Evolutionary conservation across 106 monocot species (phyloP), one percentile per base, ranked within the genome.

Genomic region (Dioscorea alata): DNA sequence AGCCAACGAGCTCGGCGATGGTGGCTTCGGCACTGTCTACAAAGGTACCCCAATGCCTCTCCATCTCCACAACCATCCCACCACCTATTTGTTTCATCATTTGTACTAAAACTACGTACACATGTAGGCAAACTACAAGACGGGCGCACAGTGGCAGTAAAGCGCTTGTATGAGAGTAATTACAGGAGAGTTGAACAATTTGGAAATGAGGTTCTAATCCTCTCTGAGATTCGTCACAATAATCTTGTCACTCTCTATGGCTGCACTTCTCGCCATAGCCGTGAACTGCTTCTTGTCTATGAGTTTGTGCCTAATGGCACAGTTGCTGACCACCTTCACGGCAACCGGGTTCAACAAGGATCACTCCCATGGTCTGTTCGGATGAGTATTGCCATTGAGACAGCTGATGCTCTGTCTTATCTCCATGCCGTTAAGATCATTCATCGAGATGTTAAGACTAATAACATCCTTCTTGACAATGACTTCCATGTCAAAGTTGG

Each of bases 401-500:
- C 77, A 2, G 82, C 83, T 8, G 82, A 77, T 1, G 82, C 86
- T 18, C 69, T 86, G 5, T 25, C 71, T 21, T 82, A 82, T 51
- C 76, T 86, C 14, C 86, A 86, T 48, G 53, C 79, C 14, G 54
- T 67, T 17, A 73, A 79, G 21, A 82, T 92, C 73, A 88, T 92
- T 35, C 91, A 92, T 61, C 84, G 91, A 10, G 91, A 92, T 33
- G 74, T 92, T 33, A 92, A 92, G 69, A 87, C 85, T 32, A 82
- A 71, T 58, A 92, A 92, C 79, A 92, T 92, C 50, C 65, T 92
- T 20, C 77, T 87, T 23, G 87, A 86, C 69, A 42, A 54, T 6
- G 33, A 33, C 52, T 80, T 83, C 70, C 87, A 74, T 17, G 83
- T 87, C 18, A 87, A 83, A 21, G 87, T 87, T 0, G 83, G 70